Base-by-base conservation (phyloP, 2,329 filamentous ascomycete species). In the Apiospora aurea region DNA sequence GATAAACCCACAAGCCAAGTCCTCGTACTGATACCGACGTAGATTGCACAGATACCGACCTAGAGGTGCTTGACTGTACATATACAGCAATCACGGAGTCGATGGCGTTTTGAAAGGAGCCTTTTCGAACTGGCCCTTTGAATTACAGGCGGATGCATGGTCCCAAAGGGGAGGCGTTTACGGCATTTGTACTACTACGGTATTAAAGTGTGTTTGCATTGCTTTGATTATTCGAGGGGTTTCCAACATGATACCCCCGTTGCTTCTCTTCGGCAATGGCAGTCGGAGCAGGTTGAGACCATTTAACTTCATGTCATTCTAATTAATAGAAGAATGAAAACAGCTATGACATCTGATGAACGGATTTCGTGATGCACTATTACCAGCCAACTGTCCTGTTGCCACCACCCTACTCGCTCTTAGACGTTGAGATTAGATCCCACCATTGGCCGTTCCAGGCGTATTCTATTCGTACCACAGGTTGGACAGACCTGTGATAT, bases 11-110 rank as follows among this genome's bases (percentile, higher is more conserved):
- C 68, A 24, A 44, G 4, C 68, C 29, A 29, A 41, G 24, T 57
- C 68, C 38, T 69, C n/a, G 34, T 69, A 51, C 47, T 69, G 68
- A 69, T 69, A 53, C 47, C 43, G 68, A 51, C 47, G 49, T 43
- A 49, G 67, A 49, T 64, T 41, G 57, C 57, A 41, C 57, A 64
- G 57, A 64, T 64, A 64, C 34, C 57, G 57, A 64, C 57, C 41
- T 64, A 64, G 18, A 57, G 18, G 34, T 61, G 57, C 34, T 64
- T 41, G 57, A n/a, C 57, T 64, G 57, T 64, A 64, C 57, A 64
- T 61, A 61, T 64, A 64, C 53, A 18, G 53, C 53, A 18, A 29
- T 41, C 29, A 64, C 57, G 57, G 57, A 64, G 57, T 64, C 57
- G 16, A 64, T 64, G 57, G 57, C 57, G 57, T 64, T 61, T 34